Evolutionary conservation across 805 yeast genomes (phyloP).

Genomic region (Saccharomyces mikatae): DNA sequence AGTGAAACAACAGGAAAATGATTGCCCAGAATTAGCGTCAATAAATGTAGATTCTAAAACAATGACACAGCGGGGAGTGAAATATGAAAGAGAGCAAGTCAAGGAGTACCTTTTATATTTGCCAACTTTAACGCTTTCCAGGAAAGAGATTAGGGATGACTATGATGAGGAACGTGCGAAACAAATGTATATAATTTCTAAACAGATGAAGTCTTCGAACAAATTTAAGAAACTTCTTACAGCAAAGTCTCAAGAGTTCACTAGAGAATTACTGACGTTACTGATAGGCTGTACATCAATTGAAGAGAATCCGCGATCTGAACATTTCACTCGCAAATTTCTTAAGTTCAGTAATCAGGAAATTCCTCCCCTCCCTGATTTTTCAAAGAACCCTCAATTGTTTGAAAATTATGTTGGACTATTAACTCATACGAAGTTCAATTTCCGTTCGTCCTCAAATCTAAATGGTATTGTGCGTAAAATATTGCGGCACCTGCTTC

Average conservation of each 20-base stretch:
- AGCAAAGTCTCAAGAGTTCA: conserved; percentile 4
- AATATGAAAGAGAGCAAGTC: conserved; percentile 21
- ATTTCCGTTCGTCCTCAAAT: conserved; percentile 31
- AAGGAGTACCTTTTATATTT: conserved; percentile 27
- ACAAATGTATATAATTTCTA: background rate
- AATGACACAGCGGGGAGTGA: conserved; percentile 14
- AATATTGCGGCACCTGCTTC: conserved; percentile 34
- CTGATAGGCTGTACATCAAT: conserved; percentile 21
- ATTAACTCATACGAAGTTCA: conserved; percentile 33
- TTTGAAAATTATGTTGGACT: conserved; percentile 32
- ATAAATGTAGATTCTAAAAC: background rate
- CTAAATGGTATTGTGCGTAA: conserved; percentile 33
- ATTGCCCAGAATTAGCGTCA: background rate
- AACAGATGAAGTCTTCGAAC: background rate
- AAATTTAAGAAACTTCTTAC: background rate
- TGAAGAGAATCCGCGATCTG: conserved; percentile 6
- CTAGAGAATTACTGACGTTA: conserved; percentile 17
- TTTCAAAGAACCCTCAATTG: conserved; percentile 16
- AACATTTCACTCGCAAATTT: conserved; percentile 10
- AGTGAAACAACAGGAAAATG: background rate
- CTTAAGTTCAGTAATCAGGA: conserved; percentile 24
- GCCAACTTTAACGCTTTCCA: conserved; percentile 17
- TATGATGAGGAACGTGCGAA: conserved; percentile 13
- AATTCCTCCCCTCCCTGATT: conserved; percentile 32
- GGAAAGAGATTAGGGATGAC: conserved; percentile 19